Evolutionary conservation across 345 rosid species (phyloP), one percentile per base, ranked within the genome.

Genomic region (Rhodomyrtus tomentosa): DNA sequence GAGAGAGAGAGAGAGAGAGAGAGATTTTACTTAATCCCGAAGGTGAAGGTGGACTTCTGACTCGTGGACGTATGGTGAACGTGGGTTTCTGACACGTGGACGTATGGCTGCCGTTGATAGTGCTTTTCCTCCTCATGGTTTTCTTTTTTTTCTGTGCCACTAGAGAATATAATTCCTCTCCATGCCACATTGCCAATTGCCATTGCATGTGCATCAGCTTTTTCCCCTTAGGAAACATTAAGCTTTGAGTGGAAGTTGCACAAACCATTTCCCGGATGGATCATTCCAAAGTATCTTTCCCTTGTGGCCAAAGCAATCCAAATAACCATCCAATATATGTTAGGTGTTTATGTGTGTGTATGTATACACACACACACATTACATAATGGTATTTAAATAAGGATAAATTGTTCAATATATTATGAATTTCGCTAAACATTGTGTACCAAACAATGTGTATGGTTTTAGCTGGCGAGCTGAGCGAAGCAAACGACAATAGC

Each of bases 11-110:
- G 7, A 42, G 81, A 25, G 25, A 42, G 83, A 24, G 68, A 42
- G 68, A 81, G 36, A 48, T 18, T 29, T 90, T 92, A 52, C 96
- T 93, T 91, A 82, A 87, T 84, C 72, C 50, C 55, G 84, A 93
- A 91, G 96, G 92, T 88, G 93, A 62, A 36, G 42, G 82, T 87
- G 88, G 91, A 40, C 40, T 62, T 16, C 74, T 32, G 74, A 22
- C 54, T 32, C 50, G 40, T 93, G 93, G 90, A 84, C 51, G 68
- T 1, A 1, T 3, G 45, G 5, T 42, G 45, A 5, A 42, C 8
- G 45, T 42, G 45, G 45, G 91, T 86, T 62, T 45, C 14, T 82
- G 87, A 88, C 93, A 92, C 90, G 93, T 93, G 93, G 90, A 84
- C 51, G 68, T 2, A 1, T 3, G 16, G 12, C 3, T 6, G 59